These are phyloP conservation scores for Pseudonectria buxi DNA, from an alignment of 2,329 filamentous ascomycete genomes.

Conservation along the genomic window DNA sequence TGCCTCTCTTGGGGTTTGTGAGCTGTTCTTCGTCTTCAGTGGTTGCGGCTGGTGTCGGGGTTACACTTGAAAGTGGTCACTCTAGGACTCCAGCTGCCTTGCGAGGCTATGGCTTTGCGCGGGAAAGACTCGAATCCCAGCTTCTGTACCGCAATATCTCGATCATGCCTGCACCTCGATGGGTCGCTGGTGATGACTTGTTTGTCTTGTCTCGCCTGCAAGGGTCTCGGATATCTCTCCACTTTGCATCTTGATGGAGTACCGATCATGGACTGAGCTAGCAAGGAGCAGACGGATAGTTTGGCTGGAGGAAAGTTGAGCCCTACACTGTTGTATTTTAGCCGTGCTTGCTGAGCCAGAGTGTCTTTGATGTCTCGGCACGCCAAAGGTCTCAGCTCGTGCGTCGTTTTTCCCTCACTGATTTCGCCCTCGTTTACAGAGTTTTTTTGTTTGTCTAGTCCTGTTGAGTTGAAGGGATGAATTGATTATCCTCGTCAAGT, in stretches of 20 bases:
- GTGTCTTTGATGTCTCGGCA: constrained; percentile 27
- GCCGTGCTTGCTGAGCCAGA: constrained; percentile 26
- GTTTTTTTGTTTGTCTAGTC: constrained; percentile 19
- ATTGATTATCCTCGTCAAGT: constrained; percentile 2
- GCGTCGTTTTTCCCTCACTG: constrained; percentile 33
- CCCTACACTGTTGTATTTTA: constrained; percentile 36
- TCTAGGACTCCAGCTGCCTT: too few species aligned
- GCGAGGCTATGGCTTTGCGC: too few species aligned
- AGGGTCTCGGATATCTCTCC: constrained; percentile 21
- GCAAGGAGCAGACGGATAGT: constrained; percentile 27
- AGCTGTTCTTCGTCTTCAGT: constrained; percentile 2
- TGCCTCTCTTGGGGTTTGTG: constrained; percentile 8
- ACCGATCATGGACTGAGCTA: constrained; percentile 26
- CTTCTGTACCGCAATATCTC: not conserved
- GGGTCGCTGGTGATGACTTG: constrained; percentile 8
- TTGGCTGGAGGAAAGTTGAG: constrained; percentile 22
- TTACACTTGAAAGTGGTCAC: not conserved
- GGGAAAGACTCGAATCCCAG: too few species aligned
- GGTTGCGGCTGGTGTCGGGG: not conserved
- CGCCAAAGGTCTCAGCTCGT: constrained; percentile 24
- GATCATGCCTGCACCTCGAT: not conserved
- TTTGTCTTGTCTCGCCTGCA: constrained; percentile 19
- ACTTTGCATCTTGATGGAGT: constrained; percentile 25
- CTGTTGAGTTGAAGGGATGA: constrained; percentile 8
- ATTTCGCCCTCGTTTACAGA: constrained; percentile 26